Evolutionary conservation across 192 early-diverging fungal genomes (phyloP), one percentile per base, ranked within the genome.

Genomic region (Obelidium mucronatum): DNA sequence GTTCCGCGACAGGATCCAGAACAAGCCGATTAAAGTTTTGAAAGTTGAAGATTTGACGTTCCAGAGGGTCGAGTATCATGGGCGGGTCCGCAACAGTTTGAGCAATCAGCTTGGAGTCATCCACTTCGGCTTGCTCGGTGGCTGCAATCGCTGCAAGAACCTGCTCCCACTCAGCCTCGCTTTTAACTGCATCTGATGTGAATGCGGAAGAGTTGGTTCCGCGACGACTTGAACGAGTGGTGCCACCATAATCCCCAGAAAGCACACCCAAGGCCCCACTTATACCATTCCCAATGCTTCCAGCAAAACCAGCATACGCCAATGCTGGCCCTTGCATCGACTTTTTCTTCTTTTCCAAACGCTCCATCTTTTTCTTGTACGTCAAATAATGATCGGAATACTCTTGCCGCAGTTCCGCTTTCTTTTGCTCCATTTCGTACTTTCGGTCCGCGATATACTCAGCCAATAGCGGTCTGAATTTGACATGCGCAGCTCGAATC

Each of bases 131-230:
- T 26, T 60, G 65, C 42, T 69, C 79, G 0, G 74, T 76, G 13
- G 79, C 73, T 2, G 75, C 74, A 44, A 84, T 76, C 67, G 85
- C 70, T 2, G 80, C 77, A 26, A 87, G 67, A 2, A 82, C 80
- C 35, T 83, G 60, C 48, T 86, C 79, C 73, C 74, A 87, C 70
- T 87, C 86, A 1, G 79, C 82, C 52, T 87, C 86, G n/a, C 75
- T 84, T 30, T 78, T 63, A 15, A 87, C 86, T n/a, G 81, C 62
- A 80, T 87, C 86, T 13, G 79, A 81, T 11, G 72, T 75, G 70
- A 86, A 84, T 35, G 72, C 60, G 69, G 85, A 85, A 58, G 86
- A 79, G 37, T 61, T 51, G 1, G 68, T 48, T 1, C 62, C 51
- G 1, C 63, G 42, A 19, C 68, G 60, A 13, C 37, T 44, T 5